These are phyloP conservation scores for Podila minutissima DNA, from an alignment of 192 early-diverging fungal genomes.

Conservation along the genomic window DNA sequence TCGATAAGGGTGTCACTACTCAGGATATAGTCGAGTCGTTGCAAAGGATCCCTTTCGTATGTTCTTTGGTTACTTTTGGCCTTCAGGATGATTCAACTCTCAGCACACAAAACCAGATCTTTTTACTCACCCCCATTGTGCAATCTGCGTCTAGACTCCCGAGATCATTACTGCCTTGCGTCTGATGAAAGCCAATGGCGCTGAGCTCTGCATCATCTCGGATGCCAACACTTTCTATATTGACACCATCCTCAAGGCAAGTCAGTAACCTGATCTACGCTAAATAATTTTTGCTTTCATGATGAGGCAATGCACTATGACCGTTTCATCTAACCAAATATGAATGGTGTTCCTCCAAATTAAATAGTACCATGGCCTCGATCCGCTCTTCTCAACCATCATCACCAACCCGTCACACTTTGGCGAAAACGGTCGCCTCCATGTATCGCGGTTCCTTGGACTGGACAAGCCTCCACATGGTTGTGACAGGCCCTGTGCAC, in stretches of 20 bases:
- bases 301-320: conserved; percentile 29
- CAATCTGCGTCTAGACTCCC: conserved; percentile 32
- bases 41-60: conserved; percentile 54
- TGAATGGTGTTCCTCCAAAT: not conserved
- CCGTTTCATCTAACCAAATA: not conserved
- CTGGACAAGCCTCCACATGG: conserved; percentile 51
- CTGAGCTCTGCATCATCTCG: conserved; percentile 66
- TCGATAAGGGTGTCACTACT: conserved; percentile 44
- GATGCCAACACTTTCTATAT: conserved; percentile 73
- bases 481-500: conserved; percentile 60
- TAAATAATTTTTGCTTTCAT: too few relatives aligned
- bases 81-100: not conserved
- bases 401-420: conserved; percentile 69
- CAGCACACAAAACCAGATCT: not conserved
- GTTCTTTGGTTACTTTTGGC: not conserved
- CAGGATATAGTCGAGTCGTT: conserved; percentile 42
- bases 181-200: conserved; percentile 52
- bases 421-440: conserved; percentile 51
- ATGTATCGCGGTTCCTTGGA: conserved; percentile 52
- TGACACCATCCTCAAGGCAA: conserved; percentile 66
- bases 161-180: conserved; percentile 58
- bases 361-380: conserved; percentile 57
- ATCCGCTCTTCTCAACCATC: conserved; percentile 55
- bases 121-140: not conserved
- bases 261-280: not conserved